Base-by-base conservation (phyloP, 768 basidiomycete species). In the Lyophyllum decastes region DNA sequence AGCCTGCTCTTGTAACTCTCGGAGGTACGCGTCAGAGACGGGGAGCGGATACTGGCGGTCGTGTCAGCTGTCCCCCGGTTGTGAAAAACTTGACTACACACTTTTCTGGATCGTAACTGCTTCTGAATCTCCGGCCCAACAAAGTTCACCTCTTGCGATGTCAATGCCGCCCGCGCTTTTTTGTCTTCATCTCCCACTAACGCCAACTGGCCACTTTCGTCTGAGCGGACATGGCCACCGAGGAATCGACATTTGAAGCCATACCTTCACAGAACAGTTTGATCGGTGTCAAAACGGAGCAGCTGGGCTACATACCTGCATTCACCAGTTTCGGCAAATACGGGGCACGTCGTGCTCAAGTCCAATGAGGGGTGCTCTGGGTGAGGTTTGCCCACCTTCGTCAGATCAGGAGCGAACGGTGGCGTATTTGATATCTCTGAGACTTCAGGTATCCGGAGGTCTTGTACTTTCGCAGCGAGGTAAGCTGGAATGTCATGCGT, bases 171-270 rank as follows among this genome's bases (percentile, higher is more conserved):
- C 27, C 64, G 73, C 19, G 79, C 82, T 66, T 82, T 82, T 69
- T 82, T 87, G 38, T 85, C 83, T 57, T 84, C 82, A 63, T 93
- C 85, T 6, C 73, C 73, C 0, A 80, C 58, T 0, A 89, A 66
- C 24, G 70, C 70, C 16, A 83, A 63, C 2, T 71, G 61, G 1
- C 83, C 85, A 14, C 75, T 72, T 16, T 78, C 78, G 30, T 80
- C 76, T 34, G 73, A 72, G 17, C 67, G 72, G 11, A 89, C 73
- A 70, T 99, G 96, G 2, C 83, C 87, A 12, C 89, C 88, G 5
- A 97, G 81, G 72, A 90, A 97, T 2, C 97, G 86, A 69, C 97
- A 99, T 70, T 94, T 93, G 71, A 91, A 87, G 11, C 95, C 97
- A 64, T 83, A 85, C 52, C 79, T 82, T 55, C 21, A n/a, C 27